Conservation (phyloP, 106 monocot genomes). For the Allium sativum region DNA sequence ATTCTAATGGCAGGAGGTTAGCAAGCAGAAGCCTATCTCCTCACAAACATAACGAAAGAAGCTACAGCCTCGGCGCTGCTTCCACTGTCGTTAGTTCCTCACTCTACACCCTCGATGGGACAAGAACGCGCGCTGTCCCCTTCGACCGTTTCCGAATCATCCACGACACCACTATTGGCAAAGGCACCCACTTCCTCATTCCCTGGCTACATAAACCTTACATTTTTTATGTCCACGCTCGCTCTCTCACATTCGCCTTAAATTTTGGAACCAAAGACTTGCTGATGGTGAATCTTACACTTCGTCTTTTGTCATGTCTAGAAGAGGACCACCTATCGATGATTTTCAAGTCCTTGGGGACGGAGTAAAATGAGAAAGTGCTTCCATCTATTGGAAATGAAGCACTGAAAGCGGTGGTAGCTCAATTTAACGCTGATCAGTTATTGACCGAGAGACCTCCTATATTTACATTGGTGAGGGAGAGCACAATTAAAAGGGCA, state of each 20-base stretch:
- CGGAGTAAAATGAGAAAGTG: conserved; percentile 55
- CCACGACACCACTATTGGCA: conserved; percentile 50
- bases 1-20: conserved; percentile 17
- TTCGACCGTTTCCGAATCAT: conserved; percentile 95
- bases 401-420: conserved; percentile 55
- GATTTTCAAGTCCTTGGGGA: conserved; percentile 63
- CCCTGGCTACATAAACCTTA: conserved; percentile 90
- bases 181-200: conserved; percentile 84
- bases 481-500: conserved; percentile 30
- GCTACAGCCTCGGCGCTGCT: conserved; percentile 13
- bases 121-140: conserved; percentile 79
- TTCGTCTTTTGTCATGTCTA: conserved; percentile 74
- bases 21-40: conserved; percentile 14
- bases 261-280: conserved; percentile 77
- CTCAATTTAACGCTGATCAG: conserved; percentile 78
- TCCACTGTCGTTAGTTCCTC: conserved; percentile 19
- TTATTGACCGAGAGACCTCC: conserved; percentile 59
- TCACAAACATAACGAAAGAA: conserved; percentile 18
- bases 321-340: conserved; percentile 45
- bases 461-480: conserved; percentile 45
- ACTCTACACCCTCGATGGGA: conserved; percentile 93
- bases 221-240: conserved; percentile 88
- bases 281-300: conserved; percentile 73
- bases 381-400: conserved; percentile 44
- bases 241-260: conserved; percentile 87